phyloP scores from a whole-genome alignment of 768 basidiomycete species.

The Suillus bovinus region DNA sequence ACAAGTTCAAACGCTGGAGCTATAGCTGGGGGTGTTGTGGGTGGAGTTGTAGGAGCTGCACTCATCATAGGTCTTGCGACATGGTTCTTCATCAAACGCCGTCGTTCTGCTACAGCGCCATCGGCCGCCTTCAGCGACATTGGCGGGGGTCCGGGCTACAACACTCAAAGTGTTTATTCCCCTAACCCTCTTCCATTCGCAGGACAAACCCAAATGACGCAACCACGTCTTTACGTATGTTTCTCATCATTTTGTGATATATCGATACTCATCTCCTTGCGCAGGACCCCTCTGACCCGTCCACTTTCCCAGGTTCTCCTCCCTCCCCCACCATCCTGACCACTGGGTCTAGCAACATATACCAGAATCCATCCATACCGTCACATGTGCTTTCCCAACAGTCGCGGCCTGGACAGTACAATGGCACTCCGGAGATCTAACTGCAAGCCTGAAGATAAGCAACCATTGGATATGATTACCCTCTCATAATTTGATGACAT shows the following conservation, averaged over 20 bases:
- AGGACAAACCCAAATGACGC: conserved; percentile 18
- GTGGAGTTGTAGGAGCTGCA: conserved; percentile 54
- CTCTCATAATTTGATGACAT: background rate
- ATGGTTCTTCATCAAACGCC: conserved; percentile 39
- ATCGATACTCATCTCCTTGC: conserved; percentile 2
- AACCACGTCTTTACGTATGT: conserved; percentile 33
- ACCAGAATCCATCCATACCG: conserved; percentile 9
- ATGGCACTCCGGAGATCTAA: conserved; percentile 28
- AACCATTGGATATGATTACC: background rate
- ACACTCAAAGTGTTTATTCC: conserved; percentile 12
- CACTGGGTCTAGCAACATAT: conserved; percentile 8
- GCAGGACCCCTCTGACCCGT: conserved; percentile 39
- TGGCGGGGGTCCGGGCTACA: background rate
- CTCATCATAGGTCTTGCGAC: conserved; percentile 39
- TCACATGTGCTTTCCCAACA: conserved; percentile 15
- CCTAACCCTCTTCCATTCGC: conserved; percentile 15
- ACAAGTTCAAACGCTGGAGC: conserved; percentile 44
- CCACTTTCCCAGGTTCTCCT: conserved; percentile 36
- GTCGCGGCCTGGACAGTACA: conserved; percentile 21
- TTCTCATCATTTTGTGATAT: background rate
- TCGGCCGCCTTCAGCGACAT: conserved; percentile 16
- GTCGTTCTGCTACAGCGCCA: conserved; percentile 24
- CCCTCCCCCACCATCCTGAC: conserved; percentile 16
- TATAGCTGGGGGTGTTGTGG: conserved; percentile 64
- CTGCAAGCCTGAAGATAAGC: background rate